These are phyloP conservation scores for Plasmodium knowlesi DNA, from an alignment of 169 alveolate genomes.

Conservation along the genomic window DNA sequence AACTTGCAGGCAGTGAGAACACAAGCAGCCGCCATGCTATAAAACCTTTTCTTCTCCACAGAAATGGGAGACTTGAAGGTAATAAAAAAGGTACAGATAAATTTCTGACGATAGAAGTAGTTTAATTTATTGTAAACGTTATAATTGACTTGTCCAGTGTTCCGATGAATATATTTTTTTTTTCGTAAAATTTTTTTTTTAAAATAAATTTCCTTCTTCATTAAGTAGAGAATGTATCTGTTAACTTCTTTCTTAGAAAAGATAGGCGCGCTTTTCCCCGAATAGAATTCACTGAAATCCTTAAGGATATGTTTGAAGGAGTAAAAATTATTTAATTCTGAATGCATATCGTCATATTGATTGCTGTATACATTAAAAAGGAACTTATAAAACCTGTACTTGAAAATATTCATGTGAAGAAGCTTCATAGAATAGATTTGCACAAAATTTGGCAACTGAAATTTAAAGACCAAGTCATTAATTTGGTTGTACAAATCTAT, in stretches of 20 bases:
- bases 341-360: constrained; percentile 59
- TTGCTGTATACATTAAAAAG: constrained; percentile 20
- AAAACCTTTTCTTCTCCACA: constrained; percentile 4
- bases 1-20: constrained; percentile 47
- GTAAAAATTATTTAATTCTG: constrained; percentile 42
- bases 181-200: constrained; percentile 31
- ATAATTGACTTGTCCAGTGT: constrained; percentile 11
- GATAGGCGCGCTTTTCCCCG: neutral
- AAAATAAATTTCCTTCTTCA: constrained; percentile 54
- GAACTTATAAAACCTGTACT: constrained; percentile 35
- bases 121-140: constrained; percentile 54
- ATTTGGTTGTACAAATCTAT: constrained; percentile 10
- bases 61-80: neutral
- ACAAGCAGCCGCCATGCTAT: constrained; percentile 41
- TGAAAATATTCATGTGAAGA: constrained; percentile 23
- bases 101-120: constrained; percentile 62
- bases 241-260: neutral
- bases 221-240: constrained; percentile 26
- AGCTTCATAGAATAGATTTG: constrained; percentile 61
- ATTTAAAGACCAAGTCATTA: constrained; percentile 38
- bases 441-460: constrained; percentile 40
- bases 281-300: constrained; percentile 1
- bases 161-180: neutral
- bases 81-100: constrained; percentile 25
- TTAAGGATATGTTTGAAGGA: constrained; percentile 9